Evolutionary conservation across 2,329 filamentous ascomycete species (phyloP).

Genomic region (Beauveria pseudobassiana): DNA sequence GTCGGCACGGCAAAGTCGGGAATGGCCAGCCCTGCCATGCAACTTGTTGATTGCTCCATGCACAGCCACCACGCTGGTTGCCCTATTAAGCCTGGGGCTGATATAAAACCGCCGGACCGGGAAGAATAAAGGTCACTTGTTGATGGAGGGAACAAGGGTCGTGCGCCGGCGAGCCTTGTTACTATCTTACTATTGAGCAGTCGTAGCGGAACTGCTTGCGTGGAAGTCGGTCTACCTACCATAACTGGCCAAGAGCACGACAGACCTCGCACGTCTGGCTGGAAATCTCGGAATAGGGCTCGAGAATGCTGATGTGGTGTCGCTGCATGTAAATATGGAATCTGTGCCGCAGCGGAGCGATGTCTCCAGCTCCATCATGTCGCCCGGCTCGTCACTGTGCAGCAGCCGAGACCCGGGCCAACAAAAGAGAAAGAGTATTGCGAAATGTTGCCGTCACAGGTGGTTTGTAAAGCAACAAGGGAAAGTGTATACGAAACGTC

Average conservation of each 20-base stretch:
- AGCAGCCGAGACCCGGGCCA: neutral
- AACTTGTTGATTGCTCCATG: neutral
- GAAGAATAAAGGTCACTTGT: neutral
- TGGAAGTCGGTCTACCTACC: neutral
- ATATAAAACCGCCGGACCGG: neutral
- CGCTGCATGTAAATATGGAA: neutral
- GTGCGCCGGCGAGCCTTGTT: no score
- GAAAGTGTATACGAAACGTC: neutral
- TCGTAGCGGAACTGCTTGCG: neutral
- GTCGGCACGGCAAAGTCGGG: slow-evolving; percentile 8
- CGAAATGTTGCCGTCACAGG: neutral
- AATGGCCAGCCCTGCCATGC: neutral
- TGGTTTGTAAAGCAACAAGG: neutral
- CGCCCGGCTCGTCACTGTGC: neutral
- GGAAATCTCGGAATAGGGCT: neutral
- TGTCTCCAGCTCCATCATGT: neutral
- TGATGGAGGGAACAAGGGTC: neutral
- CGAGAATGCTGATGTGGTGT: neutral
- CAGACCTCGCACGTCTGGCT: neutral
- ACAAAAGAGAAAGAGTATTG: no score
- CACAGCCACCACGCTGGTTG: slow-evolving; percentile 1
- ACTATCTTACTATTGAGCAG: no score
- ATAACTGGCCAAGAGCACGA: no score
- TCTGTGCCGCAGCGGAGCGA: neutral
- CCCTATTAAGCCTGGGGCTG: neutral